Conservation (phyloP, 257 asterid genomes). For the Dorcoceras hygrometricum region DNA sequence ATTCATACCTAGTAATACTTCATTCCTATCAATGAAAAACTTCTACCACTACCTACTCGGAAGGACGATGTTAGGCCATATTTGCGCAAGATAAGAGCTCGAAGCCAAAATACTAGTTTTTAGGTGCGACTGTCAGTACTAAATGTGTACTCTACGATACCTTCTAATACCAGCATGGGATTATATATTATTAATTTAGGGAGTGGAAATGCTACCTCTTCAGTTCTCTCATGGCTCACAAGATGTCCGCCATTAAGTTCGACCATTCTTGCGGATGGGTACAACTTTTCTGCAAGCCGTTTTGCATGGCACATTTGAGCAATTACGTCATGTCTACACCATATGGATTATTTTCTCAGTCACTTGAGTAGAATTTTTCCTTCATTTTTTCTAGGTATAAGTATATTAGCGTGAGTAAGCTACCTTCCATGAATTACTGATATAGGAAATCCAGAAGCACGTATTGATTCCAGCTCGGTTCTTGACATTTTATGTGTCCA, state of each 20-base stretch:
- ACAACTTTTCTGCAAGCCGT: constrained; percentile 71
- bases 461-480: constrained; percentile 67
- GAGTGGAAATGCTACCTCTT: constrained; percentile 53
- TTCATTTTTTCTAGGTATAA: too few species aligned
- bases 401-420: constrained; percentile 2
- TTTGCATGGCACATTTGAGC: constrained; percentile 93
- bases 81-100: background rate
- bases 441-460: constrained; percentile 63
- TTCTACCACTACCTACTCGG: background rate
- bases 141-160: too few species aligned
- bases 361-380: constrained; percentile 1
- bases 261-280: constrained; percentile 90
- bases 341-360: constrained; percentile 25
- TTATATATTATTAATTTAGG: background rate
- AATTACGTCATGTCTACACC: constrained; percentile 72
- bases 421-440: constrained; percentile 99
- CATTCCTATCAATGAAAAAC: background rate
- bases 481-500: constrained; percentile 80
- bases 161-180: background rate
- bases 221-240: constrained; percentile 92
- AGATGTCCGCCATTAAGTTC: constrained; percentile 96
- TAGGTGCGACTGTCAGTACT: background rate
- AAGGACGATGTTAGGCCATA: background rate
- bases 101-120: background rate
- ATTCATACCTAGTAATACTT: background rate